A percentile compares a stretch with the other conserved stretches of the same genome.
phyloP scores from a whole-genome alignment of 768 basidiomycete species.

The Gyrodon lividus region DNA sequence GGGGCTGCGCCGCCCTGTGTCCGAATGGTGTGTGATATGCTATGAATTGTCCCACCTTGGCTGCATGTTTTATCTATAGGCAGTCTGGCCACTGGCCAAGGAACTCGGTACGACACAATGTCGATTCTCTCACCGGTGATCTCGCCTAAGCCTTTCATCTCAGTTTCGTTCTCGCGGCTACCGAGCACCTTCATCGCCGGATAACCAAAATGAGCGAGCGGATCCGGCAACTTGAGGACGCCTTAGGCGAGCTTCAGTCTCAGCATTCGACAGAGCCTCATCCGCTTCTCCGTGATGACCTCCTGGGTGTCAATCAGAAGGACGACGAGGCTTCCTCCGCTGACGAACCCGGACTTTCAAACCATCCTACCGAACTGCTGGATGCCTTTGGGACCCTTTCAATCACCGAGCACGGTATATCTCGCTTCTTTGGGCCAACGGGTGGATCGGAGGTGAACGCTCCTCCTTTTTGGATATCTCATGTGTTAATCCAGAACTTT shows the following conservation, averaged over 20 bases:
- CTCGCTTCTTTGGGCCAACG: constrained; percentile 66
- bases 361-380: constrained; percentile 41
- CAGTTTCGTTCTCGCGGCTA: constrained; percentile 61
- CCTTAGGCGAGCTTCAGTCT: constrained; percentile 50
- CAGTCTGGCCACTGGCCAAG: constrained; percentile 77
- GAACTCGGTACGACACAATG: constrained; percentile 51
- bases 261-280: constrained; percentile 53
- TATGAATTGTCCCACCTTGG: neutral
- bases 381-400: constrained; percentile 62
- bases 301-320: constrained; percentile 35
- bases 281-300: constrained; percentile 57
- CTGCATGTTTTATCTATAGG: constrained; percentile 36
- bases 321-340: constrained; percentile 24
- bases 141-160: constrained; percentile 7
- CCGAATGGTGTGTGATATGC: constrained; percentile 56
- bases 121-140: constrained; percentile 2
- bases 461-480: constrained; percentile 1
- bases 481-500: constrained; percentile 4
- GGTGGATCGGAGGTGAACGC: constrained; percentile 64
- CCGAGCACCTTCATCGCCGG: constrained; percentile 61
- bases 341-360: constrained; percentile 19
- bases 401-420: constrained; percentile 57
- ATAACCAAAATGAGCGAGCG: constrained; percentile 53
- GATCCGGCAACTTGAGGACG: constrained; percentile 62
- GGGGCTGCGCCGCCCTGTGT: constrained; percentile 69